Evolutionary conservation across 306 rosid species (phyloP).

Genomic region (Ochetophila trinervis): DNA sequence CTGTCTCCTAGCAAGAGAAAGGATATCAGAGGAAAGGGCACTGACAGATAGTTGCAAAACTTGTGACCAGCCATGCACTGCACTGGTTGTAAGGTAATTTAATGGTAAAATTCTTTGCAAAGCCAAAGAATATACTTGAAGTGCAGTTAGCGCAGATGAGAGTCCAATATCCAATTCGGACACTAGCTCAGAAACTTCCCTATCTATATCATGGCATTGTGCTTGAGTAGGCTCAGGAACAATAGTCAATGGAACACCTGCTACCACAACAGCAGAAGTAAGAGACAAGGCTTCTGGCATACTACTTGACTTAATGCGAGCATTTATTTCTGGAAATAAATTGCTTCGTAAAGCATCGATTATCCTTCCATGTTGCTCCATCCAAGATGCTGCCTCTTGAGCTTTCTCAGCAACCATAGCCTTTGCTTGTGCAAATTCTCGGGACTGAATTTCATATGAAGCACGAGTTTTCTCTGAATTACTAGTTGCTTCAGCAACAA

Average conservation of each 20-base stretch:
- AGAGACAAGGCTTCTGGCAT: conserved; percentile 73
- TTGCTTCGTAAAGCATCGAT: conserved; percentile 78
- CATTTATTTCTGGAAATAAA: conserved; percentile 59
- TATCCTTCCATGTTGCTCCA: conserved; percentile 89
- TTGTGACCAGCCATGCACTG: conserved; percentile 91
- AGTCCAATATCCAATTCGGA: conserved; percentile 76
- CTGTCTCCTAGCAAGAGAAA: conserved; percentile 83
- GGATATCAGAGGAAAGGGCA: conserved; percentile 69
- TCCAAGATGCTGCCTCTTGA: conserved; percentile 88
- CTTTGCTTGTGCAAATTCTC: conserved; percentile 80
- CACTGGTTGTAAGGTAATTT: conserved; percentile 81
- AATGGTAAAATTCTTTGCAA: conserved; percentile 84
- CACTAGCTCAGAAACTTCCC: conserved; percentile 72
- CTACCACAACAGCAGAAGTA: conserved; percentile 72
- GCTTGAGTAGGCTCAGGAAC: conserved; percentile 99
- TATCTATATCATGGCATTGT: conserved; percentile 88
- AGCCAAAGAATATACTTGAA: conserved; percentile 77
- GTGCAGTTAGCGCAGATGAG: conserved; percentile 57
- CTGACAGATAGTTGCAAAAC: conserved; percentile 65
- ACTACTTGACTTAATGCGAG: conserved; percentile 43
- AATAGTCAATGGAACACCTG: conserved; percentile 90
- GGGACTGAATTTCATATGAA: conserved; percentile 78
- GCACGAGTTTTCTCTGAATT: conserved; percentile 67
- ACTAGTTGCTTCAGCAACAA: conserved; percentile 76
- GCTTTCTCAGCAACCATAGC: conserved; percentile 78